Conservation (phyloP, 1,139 yeast genomes). For the Eremothecium cymbalariae region DNA sequence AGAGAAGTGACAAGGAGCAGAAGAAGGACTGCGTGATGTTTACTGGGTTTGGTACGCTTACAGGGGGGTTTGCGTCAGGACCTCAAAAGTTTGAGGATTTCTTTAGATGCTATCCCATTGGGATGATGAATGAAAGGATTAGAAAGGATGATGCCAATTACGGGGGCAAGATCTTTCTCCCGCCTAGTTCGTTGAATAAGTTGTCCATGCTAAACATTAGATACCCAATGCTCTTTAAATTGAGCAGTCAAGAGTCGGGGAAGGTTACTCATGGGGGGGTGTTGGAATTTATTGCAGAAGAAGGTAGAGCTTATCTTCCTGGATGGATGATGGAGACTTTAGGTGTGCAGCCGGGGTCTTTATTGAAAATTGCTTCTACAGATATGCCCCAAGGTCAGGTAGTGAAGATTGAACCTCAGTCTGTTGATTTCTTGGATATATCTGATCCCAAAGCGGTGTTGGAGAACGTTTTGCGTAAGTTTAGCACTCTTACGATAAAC, state of each 20-base stretch:
- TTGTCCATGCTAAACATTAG: conserved; percentile 81
- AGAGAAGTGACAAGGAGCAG: neutral
- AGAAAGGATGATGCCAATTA: conserved; percentile 77
- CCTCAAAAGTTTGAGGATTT: conserved; percentile 59
- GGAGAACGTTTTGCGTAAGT: conserved; percentile 83
- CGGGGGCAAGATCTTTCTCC: conserved; percentile 95
- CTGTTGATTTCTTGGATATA: conserved; percentile 85
- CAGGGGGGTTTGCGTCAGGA: conserved; percentile 25
- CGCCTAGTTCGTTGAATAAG: conserved; percentile 86
- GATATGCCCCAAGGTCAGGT: conserved; percentile 81
- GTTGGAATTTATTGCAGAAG: conserved; percentile 92
- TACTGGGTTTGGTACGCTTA: conserved; percentile 32
- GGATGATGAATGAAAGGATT: conserved; percentile 79
- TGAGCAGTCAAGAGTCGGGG: conserved; percentile 57
- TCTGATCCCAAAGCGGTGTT: conserved; percentile 94
- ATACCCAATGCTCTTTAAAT: conserved; percentile 90
- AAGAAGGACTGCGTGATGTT: conserved; percentile 20
- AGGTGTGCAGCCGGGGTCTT: conserved; percentile 64
- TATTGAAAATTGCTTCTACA: conserved; percentile 65
- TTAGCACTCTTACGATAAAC: conserved; percentile 76
- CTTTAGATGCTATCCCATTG: conserved; percentile 85
- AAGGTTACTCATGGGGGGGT: conserved; percentile 83
- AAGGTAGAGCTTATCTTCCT: conserved; percentile 90
- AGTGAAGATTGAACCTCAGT: conserved; percentile 92
- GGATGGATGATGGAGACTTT: conserved; percentile 94